A percentile compares a stretch with the other conserved stretches of the same genome.
Conservation (phyloP, 305 asterid genomes). For the Ajuga reptans region DNA sequence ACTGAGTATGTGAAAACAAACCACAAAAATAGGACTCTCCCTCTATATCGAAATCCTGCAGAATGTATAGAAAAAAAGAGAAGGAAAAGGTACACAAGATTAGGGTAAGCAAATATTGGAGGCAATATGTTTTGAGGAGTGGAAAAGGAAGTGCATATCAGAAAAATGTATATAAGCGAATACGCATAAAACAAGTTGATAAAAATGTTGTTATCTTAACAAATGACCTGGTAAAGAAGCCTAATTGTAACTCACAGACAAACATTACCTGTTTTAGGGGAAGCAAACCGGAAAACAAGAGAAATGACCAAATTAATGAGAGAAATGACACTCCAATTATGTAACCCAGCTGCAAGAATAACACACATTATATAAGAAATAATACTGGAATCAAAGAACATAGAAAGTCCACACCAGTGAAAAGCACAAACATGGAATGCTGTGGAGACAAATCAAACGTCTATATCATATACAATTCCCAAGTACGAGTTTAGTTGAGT, state of each 20-base stretch:
- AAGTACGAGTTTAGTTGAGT: not conserved
- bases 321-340: slow-evolving; percentile 89
- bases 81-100: not conserved
- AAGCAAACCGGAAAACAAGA: slow-evolving; percentile 53
- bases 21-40: slow-evolving; percentile 61
- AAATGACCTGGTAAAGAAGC: slow-evolving; percentile 19
- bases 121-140: not conserved
- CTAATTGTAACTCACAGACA: slow-evolving; percentile 17
- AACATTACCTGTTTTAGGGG: slow-evolving; percentile 63
- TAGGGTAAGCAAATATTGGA: slow-evolving; percentile 3
- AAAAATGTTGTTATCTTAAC: slow-evolving; percentile 13
- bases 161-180: not conserved
- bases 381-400: not conserved
- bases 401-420: not conserved
- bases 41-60: slow-evolving; percentile 61
- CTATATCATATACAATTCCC: not conserved
- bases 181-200: not conserved
- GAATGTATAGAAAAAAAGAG: slow-evolving; percentile 14
- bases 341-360: slow-evolving; percentile 66
- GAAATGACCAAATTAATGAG: slow-evolving; percentile 63
- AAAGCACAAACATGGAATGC: not conserved
- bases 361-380: slow-evolving; percentile 17
- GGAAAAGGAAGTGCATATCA: not conserved
- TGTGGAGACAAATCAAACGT: not conserved
- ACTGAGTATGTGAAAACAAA: slow-evolving; percentile 54